A percentile compares a stretch with the other conserved stretches of the same genome.
These are phyloP conservation scores for Globisporangium cystogenes DNA, from an alignment of 352 stramenopile genomes.

Conservation along the genomic window DNA sequence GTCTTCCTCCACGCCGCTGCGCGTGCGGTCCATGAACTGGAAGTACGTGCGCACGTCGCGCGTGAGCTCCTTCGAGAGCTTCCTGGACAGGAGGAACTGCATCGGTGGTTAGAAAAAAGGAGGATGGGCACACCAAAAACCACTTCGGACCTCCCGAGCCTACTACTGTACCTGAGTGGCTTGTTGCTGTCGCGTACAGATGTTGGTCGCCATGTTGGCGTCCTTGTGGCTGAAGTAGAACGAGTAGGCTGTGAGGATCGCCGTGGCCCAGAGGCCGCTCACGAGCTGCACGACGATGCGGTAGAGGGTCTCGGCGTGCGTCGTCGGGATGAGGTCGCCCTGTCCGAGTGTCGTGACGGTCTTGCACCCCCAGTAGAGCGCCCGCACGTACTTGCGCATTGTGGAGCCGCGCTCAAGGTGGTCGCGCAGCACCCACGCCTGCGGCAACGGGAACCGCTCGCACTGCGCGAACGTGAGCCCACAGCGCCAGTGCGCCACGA, in stretches of 20 bases:
- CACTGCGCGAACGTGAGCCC: conserved; percentile 32
- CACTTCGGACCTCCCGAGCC: too few species aligned
- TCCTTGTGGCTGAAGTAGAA: conserved; percentile 75
- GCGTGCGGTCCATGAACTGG: conserved; percentile 69
- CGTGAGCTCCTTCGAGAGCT: conserved; percentile 24
- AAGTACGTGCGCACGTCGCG: conserved; percentile 46
- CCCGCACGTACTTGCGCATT: conserved; percentile 46
- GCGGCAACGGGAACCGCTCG: conserved; percentile 17
- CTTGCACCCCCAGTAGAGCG: conserved; percentile 70
- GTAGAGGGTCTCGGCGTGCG: conserved; percentile 46
- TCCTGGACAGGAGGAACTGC: conserved; percentile 39
- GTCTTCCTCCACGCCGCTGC: conserved; percentile 48
- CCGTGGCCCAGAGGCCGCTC: conserved; percentile 59
- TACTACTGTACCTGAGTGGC: conserved; percentile 33
- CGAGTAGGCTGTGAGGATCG: conserved; percentile 60
- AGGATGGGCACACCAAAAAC: not conserved
- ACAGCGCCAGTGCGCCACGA: conserved; percentile 45
- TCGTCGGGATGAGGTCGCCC: conserved; percentile 58
- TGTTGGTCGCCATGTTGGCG: conserved; percentile 45
- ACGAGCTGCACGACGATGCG: conserved; percentile 55
- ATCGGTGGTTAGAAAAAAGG: not conserved
- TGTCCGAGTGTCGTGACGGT: conserved; percentile 66
- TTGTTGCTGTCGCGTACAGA: conserved; percentile 60
- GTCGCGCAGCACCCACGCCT: conserved; percentile 58
- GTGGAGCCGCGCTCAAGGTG: conserved; percentile 36